Percentiles rank a stretch among this genome's conserved stretches.
phyloP scores from a whole-genome alignment of 257 asterid species.

The Cordia subcordata region DNA sequence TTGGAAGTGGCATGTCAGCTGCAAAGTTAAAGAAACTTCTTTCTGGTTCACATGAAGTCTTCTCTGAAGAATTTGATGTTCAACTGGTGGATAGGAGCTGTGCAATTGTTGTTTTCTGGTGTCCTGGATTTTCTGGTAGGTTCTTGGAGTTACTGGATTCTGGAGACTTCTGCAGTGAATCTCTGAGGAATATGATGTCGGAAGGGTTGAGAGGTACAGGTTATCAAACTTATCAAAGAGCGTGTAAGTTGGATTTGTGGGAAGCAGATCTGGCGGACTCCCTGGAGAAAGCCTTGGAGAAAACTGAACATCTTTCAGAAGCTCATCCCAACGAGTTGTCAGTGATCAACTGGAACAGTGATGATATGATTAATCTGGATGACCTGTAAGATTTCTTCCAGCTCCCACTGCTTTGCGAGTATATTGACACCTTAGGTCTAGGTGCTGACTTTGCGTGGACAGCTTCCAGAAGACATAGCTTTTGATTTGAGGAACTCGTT shows the following conservation, averaged over 20 bases:
- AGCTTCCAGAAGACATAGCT: no score
- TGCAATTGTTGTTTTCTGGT: conserved; percentile 67
- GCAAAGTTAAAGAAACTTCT: conserved; percentile 51
- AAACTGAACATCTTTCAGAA: conserved; percentile 28
- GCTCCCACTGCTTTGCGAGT: background rate
- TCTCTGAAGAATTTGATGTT: conserved; percentile 57
- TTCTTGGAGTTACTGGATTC: conserved; percentile 53
- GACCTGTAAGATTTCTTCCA: conserved; percentile 37
- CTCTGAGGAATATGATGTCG: conserved; percentile 42
- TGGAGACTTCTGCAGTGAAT: conserved; percentile 27
- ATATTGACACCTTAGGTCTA: background rate
- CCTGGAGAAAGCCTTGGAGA: conserved; percentile 53
- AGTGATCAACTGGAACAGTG: conserved; percentile 50
- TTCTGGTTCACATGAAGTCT: conserved; percentile 43
- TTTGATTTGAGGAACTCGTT: no score
- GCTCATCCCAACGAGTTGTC: conserved; percentile 26
- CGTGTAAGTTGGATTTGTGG: conserved; percentile 50
- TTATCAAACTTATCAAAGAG: conserved; percentile 49
- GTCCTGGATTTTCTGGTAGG: conserved; percentile 37
- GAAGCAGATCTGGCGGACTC: conserved; percentile 58
- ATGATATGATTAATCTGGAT: conserved; percentile 63
- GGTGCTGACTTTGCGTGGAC: no score
- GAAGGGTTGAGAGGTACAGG: conserved; percentile 65
- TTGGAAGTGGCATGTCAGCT: conserved; percentile 55
- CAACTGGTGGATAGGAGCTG: conserved; percentile 67